Evolutionary conservation across 1,284 basidiomycete genomes (phyloP), one percentile per base, ranked within the genome.

Genomic region (Sporisorium reilianum): DNA sequence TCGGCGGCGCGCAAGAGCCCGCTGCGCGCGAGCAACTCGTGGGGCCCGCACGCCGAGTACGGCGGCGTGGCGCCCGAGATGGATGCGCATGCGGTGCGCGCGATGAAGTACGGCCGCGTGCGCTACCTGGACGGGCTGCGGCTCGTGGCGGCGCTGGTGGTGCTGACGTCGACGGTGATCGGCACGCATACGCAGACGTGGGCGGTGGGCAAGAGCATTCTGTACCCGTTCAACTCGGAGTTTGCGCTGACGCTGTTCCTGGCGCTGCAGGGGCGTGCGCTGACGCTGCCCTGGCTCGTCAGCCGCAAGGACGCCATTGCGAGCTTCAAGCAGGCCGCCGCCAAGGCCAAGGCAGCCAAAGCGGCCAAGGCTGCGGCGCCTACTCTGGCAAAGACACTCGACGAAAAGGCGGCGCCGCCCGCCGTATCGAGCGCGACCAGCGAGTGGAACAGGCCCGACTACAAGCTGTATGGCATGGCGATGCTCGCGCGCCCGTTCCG

Each of bases 401-500:
- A 69, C 25, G 67, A 69, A 22, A 69, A 69, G 42, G 61, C 44
- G 0, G 41, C 45, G 4, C 67, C 67, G 14, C 48, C 36, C 3
- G 55, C 53, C 0, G 66, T 44, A 1, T 32, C 23, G 28, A 45
- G 23, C 26, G 10, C 34, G 6, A 44, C 46, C 38, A 55, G 40
- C 14, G 64, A 61, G 25, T 65, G 62, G 62, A 69, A 74, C 59
- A 52, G 51, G 12, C 45, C 66, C 30, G 66, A 74, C 48, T 75
- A 36, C 60, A 60, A 70, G 64, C 64, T 68, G 25, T 51, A 66
- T 40, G 72, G 72, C 14, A 70, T 75, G 67, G 63, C 68, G 23
- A 75, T 75, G 67, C 58, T 75, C 22, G 52, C 58, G 18, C 53
- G 73, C 18, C 73, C 73, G 23, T 75, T 75, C 68, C 73, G 73